Evolutionary conservation across 2,329 filamentous ascomycete genomes (phyloP), one percentile per base, ranked within the genome.

Genomic region (Xylaria sp.): DNA sequence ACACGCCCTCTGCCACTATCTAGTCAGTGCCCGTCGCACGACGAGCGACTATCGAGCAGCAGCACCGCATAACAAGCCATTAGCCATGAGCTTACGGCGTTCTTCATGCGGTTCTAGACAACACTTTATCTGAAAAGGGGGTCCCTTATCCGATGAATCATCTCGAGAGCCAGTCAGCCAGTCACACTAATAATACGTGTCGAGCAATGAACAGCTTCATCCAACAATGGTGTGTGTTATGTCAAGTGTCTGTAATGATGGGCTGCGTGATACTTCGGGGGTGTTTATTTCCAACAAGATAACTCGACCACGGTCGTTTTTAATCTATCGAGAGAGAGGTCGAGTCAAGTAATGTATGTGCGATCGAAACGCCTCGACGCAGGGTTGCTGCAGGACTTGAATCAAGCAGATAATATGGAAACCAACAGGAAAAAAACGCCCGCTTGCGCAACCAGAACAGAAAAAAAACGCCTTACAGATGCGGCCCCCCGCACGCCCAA

Each of bases 401-500:
- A 30, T 16, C 37, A 9, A 42, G 37, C 11, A 5, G 37, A 42
- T 42, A 42, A 42, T 13, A 42, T 42, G 9, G 11, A 42, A 42
- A 42, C 8, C 8, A 42, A 42, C 8, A 42, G 37, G 37, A 13
- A 5, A 52, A 16, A 23, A 47, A 53, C 13, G 16, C 58, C 58
- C 1, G 3, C 16, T 57, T 23, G 19, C 49, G 6, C 10, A 18
- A 35, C 37, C 23, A 42, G 37, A 4, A 30, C 23, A 30, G 23
- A 30, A 4, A 51, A 48, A n/a, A 23, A 47, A 53, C 13, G 4
- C 4, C n/a, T n/a, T 37, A 11, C 1, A 58, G 8, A 57, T 61
- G 47, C 50, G 13, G 30, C 59, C 37, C 37, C 59, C 51, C 48
- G 19, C 58, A 56, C 39, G 55, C 58, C 51, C 37, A 37, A 46